Evolutionary conservation across 768 basidiomycete species (phyloP), one percentile per base, ranked within the genome.

Genomic region (Trametes meyenii): DNA sequence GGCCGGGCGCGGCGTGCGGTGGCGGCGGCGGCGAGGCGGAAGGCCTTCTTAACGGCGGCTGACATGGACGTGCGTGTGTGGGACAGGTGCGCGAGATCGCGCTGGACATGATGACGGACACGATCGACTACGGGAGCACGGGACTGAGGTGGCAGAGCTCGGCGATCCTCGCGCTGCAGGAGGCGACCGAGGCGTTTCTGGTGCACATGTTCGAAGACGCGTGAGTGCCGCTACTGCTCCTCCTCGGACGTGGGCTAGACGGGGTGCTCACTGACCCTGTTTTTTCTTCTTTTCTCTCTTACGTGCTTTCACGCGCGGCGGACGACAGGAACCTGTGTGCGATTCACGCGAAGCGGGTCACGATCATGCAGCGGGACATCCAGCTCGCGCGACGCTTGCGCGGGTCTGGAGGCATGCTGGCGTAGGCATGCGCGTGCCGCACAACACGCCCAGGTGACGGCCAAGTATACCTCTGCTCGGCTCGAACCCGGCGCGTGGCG

Each of bases 171-270:
- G 97, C 97, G 1, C 74, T 99, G 63, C 97, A 99, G 70, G 97
- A 99, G 75, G 97, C 97, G 13, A 94, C 95, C 23, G 95, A 97
- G 74, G 94, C 95, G 14, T 97, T 85, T 69, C 80, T 98, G 17
- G 93, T 99, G 19, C 96, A 98, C 76, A 77, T 98, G 45, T 98
- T 99, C 65, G 97, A 99, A 76, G 97, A 99, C 76, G 94, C 96
- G 93, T 98, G 74, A 79, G 95, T 92, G 54, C 40, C 43, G 49
- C 19, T 5, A 5, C 33, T 3, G n/a, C 6, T 17, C 7, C 17
- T 51, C 36, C 38, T 23, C 35, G 21, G n/a, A 2, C 39, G 29
- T 54, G 36, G 8, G 38, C 29, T 24, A n/a, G 39, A 14, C 35
- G 26, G 46, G n/a, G 48, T 53, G 5, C 17, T 24, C 14, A 42